A percentile compares a stretch with the other conserved stretches of the same genome.
These are phyloP conservation scores for Hypoxylon rubiginosum DNA, from an alignment of 2,329 filamentous ascomycete genomes.

Conservation along the genomic window DNA sequence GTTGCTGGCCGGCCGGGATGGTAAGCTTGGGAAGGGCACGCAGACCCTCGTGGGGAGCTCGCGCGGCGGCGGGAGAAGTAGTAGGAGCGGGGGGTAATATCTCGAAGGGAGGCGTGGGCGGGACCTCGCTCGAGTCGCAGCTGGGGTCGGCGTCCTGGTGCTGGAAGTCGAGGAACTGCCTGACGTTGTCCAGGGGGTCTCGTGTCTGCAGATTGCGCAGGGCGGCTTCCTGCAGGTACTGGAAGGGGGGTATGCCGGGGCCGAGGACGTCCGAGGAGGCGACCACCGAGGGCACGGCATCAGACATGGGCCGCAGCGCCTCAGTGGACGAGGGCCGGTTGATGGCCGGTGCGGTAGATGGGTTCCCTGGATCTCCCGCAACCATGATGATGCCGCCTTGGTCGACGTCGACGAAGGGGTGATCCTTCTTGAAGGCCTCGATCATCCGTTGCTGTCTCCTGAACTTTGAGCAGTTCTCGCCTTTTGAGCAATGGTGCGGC, in stretches of 20 bases:
- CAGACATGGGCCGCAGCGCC: slow-evolving; percentile 75
- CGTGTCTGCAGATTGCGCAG: slow-evolving; percentile 77
- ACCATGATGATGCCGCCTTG: slow-evolving; percentile 79
- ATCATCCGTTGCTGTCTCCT: slow-evolving; percentile 84
- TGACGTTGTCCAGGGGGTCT: slow-evolving; percentile 93
- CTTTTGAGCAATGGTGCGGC: slow-evolving; percentile 86
- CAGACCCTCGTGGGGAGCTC: slow-evolving; percentile 67
- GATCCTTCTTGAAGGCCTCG: slow-evolving; percentile 79
- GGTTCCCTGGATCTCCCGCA: slow-evolving; percentile 83
- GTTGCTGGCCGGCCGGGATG: slow-evolving; percentile 62
- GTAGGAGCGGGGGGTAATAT: slow-evolving; percentile 63
- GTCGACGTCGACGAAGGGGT: slow-evolving; percentile 74
- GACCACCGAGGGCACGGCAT: slow-evolving; percentile 83
- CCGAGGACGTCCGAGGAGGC: slow-evolving; percentile 93
- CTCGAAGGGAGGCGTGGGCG: slow-evolving; percentile 78
- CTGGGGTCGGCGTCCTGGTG: slow-evolving; percentile 58
- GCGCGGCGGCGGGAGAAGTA: slow-evolving; percentile 33
- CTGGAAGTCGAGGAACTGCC: slow-evolving; percentile 91
- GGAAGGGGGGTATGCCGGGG: slow-evolving; percentile 72
- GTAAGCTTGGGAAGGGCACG: slow-evolving; percentile 72
- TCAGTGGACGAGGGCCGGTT: slow-evolving; percentile 67
- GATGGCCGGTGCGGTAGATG: slow-evolving; percentile 71
- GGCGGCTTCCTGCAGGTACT: slow-evolving; percentile 79
- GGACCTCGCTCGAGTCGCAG: slow-evolving; percentile 66
- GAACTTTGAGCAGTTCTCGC: slow-evolving; percentile 87